Conservation (phyloP, 371 early-diverging fungal genomes). For the Mortierella sp. region DNA sequence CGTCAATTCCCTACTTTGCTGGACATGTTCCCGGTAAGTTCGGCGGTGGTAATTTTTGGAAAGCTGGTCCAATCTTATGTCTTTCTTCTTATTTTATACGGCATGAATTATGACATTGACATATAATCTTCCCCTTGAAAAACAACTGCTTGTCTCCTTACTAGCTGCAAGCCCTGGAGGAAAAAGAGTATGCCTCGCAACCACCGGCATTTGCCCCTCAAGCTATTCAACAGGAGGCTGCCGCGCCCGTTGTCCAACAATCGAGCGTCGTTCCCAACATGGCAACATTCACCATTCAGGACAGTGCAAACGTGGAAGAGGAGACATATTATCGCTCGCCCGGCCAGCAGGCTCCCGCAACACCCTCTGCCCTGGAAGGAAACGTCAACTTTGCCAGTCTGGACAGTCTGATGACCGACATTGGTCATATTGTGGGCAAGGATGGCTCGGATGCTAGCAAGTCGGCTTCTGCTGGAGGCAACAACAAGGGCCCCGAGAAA, state of each 20-base stretch:
- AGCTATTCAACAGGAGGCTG: conserved; percentile 27
- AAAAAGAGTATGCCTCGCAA: conserved; percentile 37
- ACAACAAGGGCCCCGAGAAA: background rate
- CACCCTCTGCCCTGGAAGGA: conserved; percentile 50
- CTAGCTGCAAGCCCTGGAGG: conserved; percentile 48
- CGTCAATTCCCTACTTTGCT: conserved; percentile 76
- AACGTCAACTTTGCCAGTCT: conserved; percentile 72
- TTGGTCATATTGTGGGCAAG: conserved; percentile 77
- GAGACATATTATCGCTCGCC: conserved; percentile 50
- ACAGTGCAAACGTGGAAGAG: conserved; percentile 36
- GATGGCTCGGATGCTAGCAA: conserved; percentile 31
- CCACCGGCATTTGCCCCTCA: conserved; percentile 18
- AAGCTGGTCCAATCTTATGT: background rate
- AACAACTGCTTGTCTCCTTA: background rate
- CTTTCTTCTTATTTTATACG: background rate
- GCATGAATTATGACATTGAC: background rate
- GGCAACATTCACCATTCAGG: conserved; percentile 55
- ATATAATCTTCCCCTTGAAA: background rate
- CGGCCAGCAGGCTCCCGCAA: conserved; percentile 31
- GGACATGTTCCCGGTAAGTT: conserved; percentile 50
- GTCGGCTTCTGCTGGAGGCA: background rate
- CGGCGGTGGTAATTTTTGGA: too few species aligned
- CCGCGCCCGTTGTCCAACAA: conserved; percentile 45
- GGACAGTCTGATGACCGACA: conserved; percentile 88
- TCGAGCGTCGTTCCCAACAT: conserved; percentile 53